Percentiles rank a stretch among this genome's conserved stretches.
Conservation (phyloP, 129 eudicot species). For the Chrysanthemum makinoi region DNA sequence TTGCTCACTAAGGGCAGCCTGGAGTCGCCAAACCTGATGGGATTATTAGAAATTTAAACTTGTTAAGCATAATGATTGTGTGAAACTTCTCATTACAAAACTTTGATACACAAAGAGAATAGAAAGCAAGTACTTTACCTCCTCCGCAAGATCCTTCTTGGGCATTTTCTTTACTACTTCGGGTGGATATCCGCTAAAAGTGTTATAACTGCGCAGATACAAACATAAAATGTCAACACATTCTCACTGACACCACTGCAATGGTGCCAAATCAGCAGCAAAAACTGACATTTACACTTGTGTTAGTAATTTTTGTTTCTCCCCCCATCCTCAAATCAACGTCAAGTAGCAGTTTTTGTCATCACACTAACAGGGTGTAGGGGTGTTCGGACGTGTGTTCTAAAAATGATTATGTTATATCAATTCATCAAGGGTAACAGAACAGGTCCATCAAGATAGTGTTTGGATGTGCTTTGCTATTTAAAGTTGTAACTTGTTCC, state of each 20-base stretch:
- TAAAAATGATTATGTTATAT: too few relatives aligned
- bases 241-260: neutral
- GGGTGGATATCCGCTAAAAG: slow-evolving; percentile 58
- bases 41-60: slow-evolving; percentile 6
- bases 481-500: too few relatives aligned
- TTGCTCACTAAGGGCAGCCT: slow-evolving; percentile 78
- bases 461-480: too few relatives aligned
- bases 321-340: neutral
- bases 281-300: neutral
- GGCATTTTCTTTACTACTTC: slow-evolving; percentile 83
- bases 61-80: neutral
- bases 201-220: slow-evolving; percentile 51
- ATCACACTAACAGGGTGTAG: neutral
- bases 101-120: neutral
- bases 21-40: slow-evolving; percentile 69
- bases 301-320: neutral
- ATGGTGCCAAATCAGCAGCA: slow-evolving; percentile 16
- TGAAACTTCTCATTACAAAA: slow-evolving; percentile 1
- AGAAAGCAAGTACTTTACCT: slow-evolving; percentile 35
- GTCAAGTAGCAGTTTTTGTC: neutral
- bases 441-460: too few relatives aligned
- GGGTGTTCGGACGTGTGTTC: neutral
- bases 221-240: slow-evolving; percentile 3
- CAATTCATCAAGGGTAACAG: too few relatives aligned
- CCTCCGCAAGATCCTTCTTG: slow-evolving; percentile 55